Evolutionary conservation across 129 eudicot species (phyloP), one percentile per base, ranked within the genome.

Genomic region (Flaveria ramosissima): DNA sequence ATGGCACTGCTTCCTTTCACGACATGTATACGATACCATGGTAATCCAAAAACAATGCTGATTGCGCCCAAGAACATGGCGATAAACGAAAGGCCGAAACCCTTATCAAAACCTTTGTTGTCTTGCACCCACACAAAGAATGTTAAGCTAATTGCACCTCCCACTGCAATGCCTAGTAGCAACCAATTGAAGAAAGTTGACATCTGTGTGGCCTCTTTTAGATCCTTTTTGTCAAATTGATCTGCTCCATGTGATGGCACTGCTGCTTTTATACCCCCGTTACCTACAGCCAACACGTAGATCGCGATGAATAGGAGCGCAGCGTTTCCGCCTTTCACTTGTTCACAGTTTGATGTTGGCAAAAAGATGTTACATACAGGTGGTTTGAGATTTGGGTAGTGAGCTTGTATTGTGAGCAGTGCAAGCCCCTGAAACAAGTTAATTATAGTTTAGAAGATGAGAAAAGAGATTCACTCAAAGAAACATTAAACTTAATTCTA

Each of bases 161-260:
- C 97, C 4, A 74, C 6, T 43, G 80, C 83, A 14, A 82, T 0
- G 7, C 82, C 77, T 7, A 89, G 75, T 17, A 92, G 60, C 45
- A 89, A 61, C 85, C 89, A 84, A 46, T 92, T 92, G 78, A 92
- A 92, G 84, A 48, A 92, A 53, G 86, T 89, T 0, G 95, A 87
- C 81, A 81, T 83, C 13, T 83, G 81, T n/a, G 19, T 61, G 1
- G 83, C 86, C 78, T 89, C 97, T 67, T 82, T 73, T 0, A 83
- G 86, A 46, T 89, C 90, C 39, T 87, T 85, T 7, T 83, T 86
- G 3, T 92, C 92, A 36, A 89, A 87, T 53, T 92, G 97, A 65
- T 89, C 97, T 0, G 95, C 92, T 0, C 97, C 97, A 16, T 85
- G 95, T 15, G 95, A 64, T n/a, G 97, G 95, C 71, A 89, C 24